Percentiles rank a stretch among this genome's conserved stretches.
phyloP scores from a whole-genome alignment of 2,329 filamentous ascomycete species.

The Ophiostoma ips region DNA sequence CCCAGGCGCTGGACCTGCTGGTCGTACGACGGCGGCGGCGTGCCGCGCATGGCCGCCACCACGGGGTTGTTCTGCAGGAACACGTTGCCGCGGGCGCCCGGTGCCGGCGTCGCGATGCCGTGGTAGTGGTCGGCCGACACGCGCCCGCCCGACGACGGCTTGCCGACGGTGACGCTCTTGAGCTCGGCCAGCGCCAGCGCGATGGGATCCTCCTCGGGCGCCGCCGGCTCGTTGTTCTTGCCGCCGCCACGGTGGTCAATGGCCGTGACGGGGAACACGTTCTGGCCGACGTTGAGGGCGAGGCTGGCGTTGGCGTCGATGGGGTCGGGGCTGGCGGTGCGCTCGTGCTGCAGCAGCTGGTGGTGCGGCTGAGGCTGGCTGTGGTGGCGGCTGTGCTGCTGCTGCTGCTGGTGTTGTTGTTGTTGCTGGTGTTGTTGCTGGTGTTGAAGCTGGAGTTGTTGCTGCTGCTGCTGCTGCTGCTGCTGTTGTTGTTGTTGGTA shows the following conservation, averaged over 20 bases:
- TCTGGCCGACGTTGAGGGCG: constrained; percentile 87
- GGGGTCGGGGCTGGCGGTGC: constrained; percentile 58
- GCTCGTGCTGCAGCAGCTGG: constrained; percentile 27
- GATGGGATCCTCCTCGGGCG: constrained; percentile 71
- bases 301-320: constrained; percentile 87
- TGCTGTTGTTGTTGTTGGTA: constrained; percentile 17
- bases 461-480: constrained; percentile 24
- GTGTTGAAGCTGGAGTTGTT: constrained; percentile 19
- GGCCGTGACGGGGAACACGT: constrained; percentile 84
- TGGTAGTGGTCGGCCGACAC: constrained; percentile 93
- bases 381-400: constrained; percentile 4
- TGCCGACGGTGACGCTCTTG: constrained; percentile 63
- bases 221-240: constrained; percentile 31
- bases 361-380: constrained; percentile 17
- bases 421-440: background rate
- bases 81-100: constrained; percentile 27
- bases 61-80: constrained; percentile 25
- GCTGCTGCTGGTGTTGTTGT: constrained; percentile 9
- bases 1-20: constrained; percentile 65
- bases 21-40: constrained; percentile 80
- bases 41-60: constrained; percentile 50
- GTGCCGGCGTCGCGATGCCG: constrained; percentile 75
- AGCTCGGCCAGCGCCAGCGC: constrained; percentile 84
- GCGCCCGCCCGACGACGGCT: constrained; percentile 63
- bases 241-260: constrained; percentile 35